These are phyloP conservation scores for Xylariomycetidae sp. DNA, from an alignment of 2,329 filamentous ascomycete genomes.

Conservation along the genomic window DNA sequence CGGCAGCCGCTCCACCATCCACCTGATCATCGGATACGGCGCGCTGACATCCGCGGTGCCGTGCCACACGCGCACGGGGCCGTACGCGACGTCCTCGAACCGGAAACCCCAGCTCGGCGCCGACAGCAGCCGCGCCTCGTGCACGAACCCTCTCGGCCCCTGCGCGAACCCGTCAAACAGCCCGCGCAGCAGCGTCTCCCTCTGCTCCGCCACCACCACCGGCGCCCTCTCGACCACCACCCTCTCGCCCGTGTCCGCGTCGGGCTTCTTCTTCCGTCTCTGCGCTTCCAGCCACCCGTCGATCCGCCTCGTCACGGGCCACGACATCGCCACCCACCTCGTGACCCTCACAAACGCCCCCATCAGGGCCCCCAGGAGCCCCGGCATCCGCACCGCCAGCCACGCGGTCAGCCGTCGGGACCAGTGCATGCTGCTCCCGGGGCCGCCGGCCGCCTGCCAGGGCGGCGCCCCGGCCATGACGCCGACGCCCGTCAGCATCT, in stretches of 20 bases:
- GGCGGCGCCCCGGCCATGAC: constrained; percentile 4
- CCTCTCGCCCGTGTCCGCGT: neutral
- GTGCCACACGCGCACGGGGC: constrained; percentile 4
- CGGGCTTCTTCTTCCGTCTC: neutral
- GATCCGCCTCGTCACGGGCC: constrained; percentile 2
- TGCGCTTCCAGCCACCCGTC: constrained; percentile 5
- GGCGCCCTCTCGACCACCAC: neutral
- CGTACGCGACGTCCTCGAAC: constrained; percentile 1
- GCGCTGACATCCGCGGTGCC: constrained; percentile 5
- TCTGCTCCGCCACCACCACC: neutral
- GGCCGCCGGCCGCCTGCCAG: constrained; percentile 2
- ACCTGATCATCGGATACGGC: constrained; percentile 4
- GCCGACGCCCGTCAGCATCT: constrained; percentile 11
- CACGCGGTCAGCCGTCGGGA: constrained; percentile 1
- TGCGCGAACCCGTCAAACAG: constrained; percentile 6
- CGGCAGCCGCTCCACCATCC: too few relatives aligned
- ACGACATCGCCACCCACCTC: constrained; percentile 1
- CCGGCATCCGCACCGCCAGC: constrained; percentile 3
- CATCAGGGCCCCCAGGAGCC: neutral
- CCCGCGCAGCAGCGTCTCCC: constrained; percentile 1
- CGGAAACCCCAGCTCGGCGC: constrained; percentile 6
- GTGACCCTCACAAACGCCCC: constrained; percentile 1
- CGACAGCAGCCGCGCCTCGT: constrained; percentile 4
- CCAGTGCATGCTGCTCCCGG: constrained; percentile 1
- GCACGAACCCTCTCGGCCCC: constrained; percentile 3